Percentiles rank a stretch among this genome's conserved stretches.
phyloP scores from a whole-genome alignment of 2,329 filamentous ascomycete genomes.

The Pseudogymnoascus sp. region DNA sequence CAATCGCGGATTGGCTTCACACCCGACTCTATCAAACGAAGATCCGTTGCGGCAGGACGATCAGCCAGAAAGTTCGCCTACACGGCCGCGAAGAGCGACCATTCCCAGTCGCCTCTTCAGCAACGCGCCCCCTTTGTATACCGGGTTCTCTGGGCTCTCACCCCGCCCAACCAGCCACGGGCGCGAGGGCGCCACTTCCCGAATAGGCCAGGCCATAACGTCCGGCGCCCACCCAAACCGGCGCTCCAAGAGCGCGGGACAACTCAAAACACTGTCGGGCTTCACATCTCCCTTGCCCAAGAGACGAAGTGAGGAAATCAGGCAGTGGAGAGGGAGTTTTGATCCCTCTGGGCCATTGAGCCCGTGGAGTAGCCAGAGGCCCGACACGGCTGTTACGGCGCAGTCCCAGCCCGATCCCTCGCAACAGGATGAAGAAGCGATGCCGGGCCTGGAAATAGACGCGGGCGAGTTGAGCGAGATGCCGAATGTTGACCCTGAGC shows the following conservation, averaged over 20 bases:
- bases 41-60: slow-evolving; percentile 43
- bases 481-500: slow-evolving; percentile 17
- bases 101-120: slow-evolving; percentile 33
- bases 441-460: background rate
- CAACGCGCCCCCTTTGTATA: slow-evolving; percentile 18
- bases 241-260: slow-evolving; percentile 52
- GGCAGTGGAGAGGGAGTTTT: slow-evolving; percentile 56
- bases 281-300: slow-evolving; percentile 25
- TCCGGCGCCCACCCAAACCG: slow-evolving; percentile 44
- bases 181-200: slow-evolving; percentile 35
- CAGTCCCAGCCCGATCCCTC: slow-evolving; percentile 7
- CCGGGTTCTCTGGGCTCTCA: slow-evolving; percentile 46
- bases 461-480: slow-evolving; percentile 25
- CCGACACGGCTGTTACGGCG: background rate
- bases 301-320: slow-evolving; percentile 55
- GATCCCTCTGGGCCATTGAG: slow-evolving; percentile 39
- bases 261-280: slow-evolving; percentile 30
- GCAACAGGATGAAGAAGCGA: background rate
- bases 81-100: slow-evolving; percentile 35
- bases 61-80: slow-evolving; percentile 19
- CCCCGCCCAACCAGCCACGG: slow-evolving; percentile 54
- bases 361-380: background rate
- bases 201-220: slow-evolving; percentile 54
- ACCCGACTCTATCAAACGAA: slow-evolving; percentile 51
- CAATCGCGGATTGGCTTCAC: slow-evolving; percentile 51